Conservation (phyloP, 768 basidiomycete species). For the Cantharellus cinnabarinus region DNA sequence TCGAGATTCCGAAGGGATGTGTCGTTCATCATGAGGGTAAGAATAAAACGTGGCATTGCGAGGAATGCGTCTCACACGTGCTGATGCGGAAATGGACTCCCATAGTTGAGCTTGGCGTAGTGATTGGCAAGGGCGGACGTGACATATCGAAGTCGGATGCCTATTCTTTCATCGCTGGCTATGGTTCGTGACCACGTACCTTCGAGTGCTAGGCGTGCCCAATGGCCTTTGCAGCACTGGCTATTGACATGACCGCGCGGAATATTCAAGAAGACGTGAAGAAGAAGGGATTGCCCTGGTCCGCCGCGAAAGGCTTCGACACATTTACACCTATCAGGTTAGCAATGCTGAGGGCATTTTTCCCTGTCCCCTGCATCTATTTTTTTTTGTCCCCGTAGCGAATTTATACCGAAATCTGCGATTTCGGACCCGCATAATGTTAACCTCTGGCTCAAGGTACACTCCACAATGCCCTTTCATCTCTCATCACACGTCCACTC, state of each 20-base stretch:
- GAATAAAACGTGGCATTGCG: not conserved
- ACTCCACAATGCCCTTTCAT: not conserved
- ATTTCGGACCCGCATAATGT: conserved; percentile 59
- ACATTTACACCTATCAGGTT: conserved; percentile 87
- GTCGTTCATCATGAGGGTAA: conserved; percentile 81
- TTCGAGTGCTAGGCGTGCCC: too few relatives aligned
- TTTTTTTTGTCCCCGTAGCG: conserved; percentile 21
- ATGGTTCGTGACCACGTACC: conserved; percentile 31
- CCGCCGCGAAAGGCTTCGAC: conserved; percentile 91
- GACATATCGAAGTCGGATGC: conserved; percentile 61
- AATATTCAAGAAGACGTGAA: conserved; percentile 89
- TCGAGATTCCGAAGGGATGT: conserved; percentile 76
- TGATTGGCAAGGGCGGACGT: conserved; percentile 74
- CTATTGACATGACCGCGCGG: conserved; percentile 90
- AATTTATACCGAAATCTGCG: conserved; percentile 58
- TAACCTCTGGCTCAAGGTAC: conserved; percentile 52
- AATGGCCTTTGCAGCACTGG: conserved; percentile 39
- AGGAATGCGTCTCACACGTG: too few relatives aligned
- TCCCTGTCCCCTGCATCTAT: not conserved
- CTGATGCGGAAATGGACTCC: not conserved
- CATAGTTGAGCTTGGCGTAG: conserved; percentile 87
- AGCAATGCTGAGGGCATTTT: conserved; percentile 8
- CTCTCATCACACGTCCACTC: not conserved
- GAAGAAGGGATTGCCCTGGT: conserved; percentile 90
- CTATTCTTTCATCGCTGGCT: conserved; percentile 69